These are phyloP conservation scores for Schizonepeta tenuifolia DNA, from an alignment of 257 asterid genomes.

Conservation along the genomic window DNA sequence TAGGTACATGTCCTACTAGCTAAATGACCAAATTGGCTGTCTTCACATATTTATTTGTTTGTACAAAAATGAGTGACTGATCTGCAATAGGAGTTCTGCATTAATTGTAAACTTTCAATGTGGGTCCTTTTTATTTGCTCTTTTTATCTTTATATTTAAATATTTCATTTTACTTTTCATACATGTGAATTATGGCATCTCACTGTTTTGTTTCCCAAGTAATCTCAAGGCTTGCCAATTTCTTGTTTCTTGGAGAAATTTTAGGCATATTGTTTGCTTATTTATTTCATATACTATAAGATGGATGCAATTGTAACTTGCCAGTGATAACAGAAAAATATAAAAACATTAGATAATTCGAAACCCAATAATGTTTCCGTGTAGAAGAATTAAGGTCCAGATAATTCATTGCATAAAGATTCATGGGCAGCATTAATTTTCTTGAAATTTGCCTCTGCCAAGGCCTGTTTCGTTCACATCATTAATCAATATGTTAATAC, in stretches of 20 bases:
- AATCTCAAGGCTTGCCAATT: neutral
- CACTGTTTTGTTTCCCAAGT: neutral
- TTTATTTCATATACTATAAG: neutral
- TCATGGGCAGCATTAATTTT: slow-evolving; percentile 16
- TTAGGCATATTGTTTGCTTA: neutral
- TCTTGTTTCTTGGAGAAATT: neutral
- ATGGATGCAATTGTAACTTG: neutral
- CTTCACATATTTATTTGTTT: neutral
- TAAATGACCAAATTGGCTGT: neutral
- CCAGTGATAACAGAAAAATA: neutral
- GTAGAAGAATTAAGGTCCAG: neutral
- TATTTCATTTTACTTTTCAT: neutral
- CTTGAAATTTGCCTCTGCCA: slow-evolving; percentile 28
- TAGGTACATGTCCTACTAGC: too few species aligned
- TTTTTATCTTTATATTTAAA: neutral
- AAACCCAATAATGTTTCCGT: neutral
- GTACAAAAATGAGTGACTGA: neutral
- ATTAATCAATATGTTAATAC: neutral
- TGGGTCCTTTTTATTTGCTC: neutral
- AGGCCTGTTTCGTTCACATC: neutral
- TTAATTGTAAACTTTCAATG: neutral
- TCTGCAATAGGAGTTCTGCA: neutral
- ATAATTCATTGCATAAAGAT: slow-evolving; percentile 18
- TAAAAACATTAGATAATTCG: neutral
- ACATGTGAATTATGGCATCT: neutral